Evolutionary conservation across 164 flowering plant species (phyloP).

Genomic region (Akebia trifoliata): DNA sequence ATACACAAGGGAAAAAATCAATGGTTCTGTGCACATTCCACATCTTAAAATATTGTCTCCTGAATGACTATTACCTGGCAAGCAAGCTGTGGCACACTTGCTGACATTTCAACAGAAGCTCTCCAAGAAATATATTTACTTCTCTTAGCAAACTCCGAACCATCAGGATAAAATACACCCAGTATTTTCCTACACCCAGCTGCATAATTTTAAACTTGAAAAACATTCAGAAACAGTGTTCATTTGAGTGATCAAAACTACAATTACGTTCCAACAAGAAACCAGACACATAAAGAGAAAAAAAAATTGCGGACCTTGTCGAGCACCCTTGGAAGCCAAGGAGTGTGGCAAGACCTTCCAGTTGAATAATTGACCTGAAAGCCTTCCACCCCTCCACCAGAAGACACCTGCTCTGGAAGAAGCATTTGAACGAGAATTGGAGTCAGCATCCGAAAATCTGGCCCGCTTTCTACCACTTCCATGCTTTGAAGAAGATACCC

Average conservation of each 20-base stretch:
- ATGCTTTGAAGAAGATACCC: constrained; percentile 43
- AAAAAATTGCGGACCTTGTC: constrained; percentile 60
- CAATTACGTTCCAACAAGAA: constrained; percentile 3
- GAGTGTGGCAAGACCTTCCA: constrained; percentile 81
- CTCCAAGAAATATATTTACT: constrained; percentile 69
- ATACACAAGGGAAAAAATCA: too few relatives aligned
- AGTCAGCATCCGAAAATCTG: constrained; percentile 32
- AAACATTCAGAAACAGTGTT: constrained; percentile 25
- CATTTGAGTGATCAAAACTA: constrained; percentile 14
- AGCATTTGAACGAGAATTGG: constrained; percentile 32
- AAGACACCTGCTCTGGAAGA: constrained; percentile 41
- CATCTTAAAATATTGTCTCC: not conserved
- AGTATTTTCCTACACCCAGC: constrained; percentile 80
- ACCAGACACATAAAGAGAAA: not conserved
- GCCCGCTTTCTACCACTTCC: constrained; percentile 47
- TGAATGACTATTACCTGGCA: constrained; percentile 45
- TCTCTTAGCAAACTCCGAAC: constrained; percentile 67
- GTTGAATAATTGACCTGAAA: constrained; percentile 68
- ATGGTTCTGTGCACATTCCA: too few relatives aligned
- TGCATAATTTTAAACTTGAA: constrained; percentile 43
- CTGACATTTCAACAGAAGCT: constrained; percentile 75
- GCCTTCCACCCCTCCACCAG: constrained; percentile 96
- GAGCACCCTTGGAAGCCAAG: constrained; percentile 64
- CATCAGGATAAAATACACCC: constrained; percentile 69
- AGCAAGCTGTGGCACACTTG: constrained; percentile 68